Evolutionary conservation across 2,329 filamentous ascomycete species (phyloP).

Genomic region (Alternaria hordeiaustralica): DNA sequence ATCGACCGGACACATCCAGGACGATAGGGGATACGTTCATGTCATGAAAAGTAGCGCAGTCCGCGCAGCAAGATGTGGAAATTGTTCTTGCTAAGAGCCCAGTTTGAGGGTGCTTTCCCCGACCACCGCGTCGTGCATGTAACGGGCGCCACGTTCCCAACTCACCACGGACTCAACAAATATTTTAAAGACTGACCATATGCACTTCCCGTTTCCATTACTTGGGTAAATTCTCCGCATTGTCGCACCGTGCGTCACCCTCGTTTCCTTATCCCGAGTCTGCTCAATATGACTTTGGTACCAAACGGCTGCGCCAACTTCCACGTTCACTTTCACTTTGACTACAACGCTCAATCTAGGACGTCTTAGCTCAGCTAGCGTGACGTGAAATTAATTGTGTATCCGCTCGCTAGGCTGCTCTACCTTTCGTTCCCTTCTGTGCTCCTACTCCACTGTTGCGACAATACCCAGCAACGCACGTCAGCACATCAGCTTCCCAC

Average conservation of each 20-base stretch:
- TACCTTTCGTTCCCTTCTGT: background rate
- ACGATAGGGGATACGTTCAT: background rate
- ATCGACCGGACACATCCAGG: background rate
- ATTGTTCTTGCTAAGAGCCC: background rate
- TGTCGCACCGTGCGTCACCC: background rate
- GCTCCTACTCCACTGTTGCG: background rate
- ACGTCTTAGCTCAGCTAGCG: background rate
- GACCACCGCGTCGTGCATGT: background rate
- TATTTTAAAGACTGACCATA: background rate
- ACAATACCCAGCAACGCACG: background rate
- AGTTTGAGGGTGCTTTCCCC: background rate
- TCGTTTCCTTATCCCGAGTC: background rate
- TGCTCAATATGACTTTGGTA: background rate
- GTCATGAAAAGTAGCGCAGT: background rate
- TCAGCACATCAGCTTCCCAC: background rate
- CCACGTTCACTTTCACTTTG: conserved; percentile 6
- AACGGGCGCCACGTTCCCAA: background rate
- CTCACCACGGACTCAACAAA: background rate
- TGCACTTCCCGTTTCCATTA: no score
- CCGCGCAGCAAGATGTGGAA: background rate
- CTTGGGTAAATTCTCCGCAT: background rate
- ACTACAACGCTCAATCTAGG: background rate
- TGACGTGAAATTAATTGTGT: background rate
- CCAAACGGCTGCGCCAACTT: background rate
- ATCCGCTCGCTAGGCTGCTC: background rate